phyloP scores from a whole-genome alignment of 2,329 filamentous ascomycete genomes.

The Colletotrichum simmondsii region DNA sequence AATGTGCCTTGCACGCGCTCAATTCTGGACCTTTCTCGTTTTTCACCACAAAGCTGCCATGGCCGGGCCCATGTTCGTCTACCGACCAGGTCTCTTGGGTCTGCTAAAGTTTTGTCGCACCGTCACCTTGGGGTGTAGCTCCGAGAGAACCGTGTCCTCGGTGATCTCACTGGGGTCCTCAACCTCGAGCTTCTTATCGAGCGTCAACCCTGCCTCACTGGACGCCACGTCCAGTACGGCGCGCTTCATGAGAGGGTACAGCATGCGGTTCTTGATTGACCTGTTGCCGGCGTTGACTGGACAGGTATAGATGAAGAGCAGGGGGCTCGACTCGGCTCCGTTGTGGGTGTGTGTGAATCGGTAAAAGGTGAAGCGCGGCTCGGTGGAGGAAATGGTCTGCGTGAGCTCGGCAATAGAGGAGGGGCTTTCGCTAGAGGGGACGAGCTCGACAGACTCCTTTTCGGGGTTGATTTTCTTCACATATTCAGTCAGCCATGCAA shows the following conservation, averaged over 20 bases:
- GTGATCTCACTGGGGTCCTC: conserved; percentile 78
- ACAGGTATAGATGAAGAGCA: conserved; percentile 87
- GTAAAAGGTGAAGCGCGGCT: conserved; percentile 85
- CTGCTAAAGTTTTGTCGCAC: conserved; percentile 77
- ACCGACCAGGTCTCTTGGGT: conserved; percentile 82
- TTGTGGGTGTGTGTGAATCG: conserved; percentile 69
- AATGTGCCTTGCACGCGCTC: background rate
- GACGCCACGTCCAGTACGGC: conserved; percentile 75
- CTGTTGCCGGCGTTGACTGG: conserved; percentile 73
- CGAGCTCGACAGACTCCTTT: conserved; percentile 76
- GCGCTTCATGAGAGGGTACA: conserved; percentile 80
- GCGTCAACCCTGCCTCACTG: conserved; percentile 70
- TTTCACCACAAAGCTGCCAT: background rate
- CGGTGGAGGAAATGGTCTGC: conserved; percentile 69
- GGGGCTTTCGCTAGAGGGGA: conserved; percentile 60
- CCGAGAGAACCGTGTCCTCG: conserved; percentile 71
- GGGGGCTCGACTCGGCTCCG: conserved; percentile 63
- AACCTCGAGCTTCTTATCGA: conserved; percentile 78
- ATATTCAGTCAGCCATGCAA: background rate
- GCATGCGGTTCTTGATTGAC: conserved; percentile 84
- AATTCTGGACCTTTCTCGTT: background rate
- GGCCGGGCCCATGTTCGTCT: conserved; percentile 13
- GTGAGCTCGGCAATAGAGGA: conserved; percentile 69
- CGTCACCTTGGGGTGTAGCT: conserved; percentile 75
- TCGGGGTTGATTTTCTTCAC: conserved; percentile 76